These are phyloP conservation scores for Rachicladosporium sp. DNA, from an alignment of 2,329 filamentous ascomycete genomes.

Conservation along the genomic window DNA sequence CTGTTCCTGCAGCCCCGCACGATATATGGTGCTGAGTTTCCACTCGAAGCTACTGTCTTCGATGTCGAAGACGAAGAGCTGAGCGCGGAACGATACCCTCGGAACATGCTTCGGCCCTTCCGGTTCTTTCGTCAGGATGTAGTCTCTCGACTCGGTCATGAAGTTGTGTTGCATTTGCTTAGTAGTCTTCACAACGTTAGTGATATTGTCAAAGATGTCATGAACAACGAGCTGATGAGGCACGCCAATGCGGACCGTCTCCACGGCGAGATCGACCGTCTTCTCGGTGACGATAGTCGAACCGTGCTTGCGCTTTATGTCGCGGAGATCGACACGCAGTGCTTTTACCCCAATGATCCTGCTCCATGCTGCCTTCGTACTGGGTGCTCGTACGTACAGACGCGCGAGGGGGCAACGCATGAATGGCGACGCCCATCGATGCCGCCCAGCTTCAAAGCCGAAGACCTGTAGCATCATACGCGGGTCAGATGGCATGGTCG, in stretches of 20 bases:
- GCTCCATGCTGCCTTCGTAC: conserved; percentile 74
- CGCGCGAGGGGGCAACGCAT: conserved; percentile 63
- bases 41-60: conserved; percentile 96
- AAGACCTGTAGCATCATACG: conserved; percentile 82
- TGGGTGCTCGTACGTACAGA: conserved; percentile 78
- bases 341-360: conserved; percentile 74
- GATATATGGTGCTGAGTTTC: conserved; percentile 91
- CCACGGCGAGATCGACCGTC: conserved; percentile 70
- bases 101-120: conserved; percentile 79
- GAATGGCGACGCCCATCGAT: conserved; percentile 80
- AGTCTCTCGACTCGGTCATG: conserved; percentile 74
- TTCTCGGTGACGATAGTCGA: conserved; percentile 57
- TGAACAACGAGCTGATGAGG: conserved; percentile 86
- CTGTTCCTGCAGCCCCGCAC: conserved; percentile 77
- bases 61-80: conserved; percentile 76
- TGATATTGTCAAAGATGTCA: conserved; percentile 83
- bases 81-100: conserved; percentile 69
- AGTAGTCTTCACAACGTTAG: conserved; percentile 75
- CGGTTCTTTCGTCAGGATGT: conserved; percentile 72
- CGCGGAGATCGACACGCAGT: conserved; percentile 66
- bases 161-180: conserved; percentile 91
- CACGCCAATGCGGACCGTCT: conserved; percentile 76
- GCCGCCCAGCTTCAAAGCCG: conserved; percentile 66
- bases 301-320: conserved; percentile 54
- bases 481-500: conserved; percentile 79